These are phyloP conservation scores for Solanum piurae DNA, from an alignment of 257 asterid genomes.

Conservation along the genomic window DNA sequence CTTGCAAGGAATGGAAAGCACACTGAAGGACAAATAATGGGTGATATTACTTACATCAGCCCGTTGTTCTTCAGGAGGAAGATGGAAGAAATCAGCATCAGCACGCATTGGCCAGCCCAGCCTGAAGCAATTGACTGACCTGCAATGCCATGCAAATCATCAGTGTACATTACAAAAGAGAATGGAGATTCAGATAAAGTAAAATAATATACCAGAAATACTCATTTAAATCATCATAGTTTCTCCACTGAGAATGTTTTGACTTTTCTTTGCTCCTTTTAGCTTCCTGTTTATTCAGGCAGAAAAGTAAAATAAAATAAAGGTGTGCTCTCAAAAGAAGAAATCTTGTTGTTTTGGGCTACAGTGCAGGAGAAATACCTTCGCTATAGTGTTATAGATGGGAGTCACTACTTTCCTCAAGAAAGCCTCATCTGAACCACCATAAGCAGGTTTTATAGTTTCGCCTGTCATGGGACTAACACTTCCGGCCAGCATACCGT, in stretches of 20 bases:
- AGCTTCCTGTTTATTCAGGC: slow-evolving; percentile 62
- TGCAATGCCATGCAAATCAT: slow-evolving; percentile 23
- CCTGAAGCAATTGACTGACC: slow-evolving; percentile 85
- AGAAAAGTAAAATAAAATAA: neutral
- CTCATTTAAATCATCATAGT: slow-evolving; percentile 91
- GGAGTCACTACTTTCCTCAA: slow-evolving; percentile 79
- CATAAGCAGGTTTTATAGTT: slow-evolving; percentile 84
- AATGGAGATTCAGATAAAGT: neutral
- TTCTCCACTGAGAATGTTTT: slow-evolving; percentile 90
- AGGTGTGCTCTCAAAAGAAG: neutral
- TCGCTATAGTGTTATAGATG: slow-evolving; percentile 59
- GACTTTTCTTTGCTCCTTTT: slow-evolving; percentile 45
- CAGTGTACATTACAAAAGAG: slow-evolving; percentile 7
- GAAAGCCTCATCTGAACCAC: slow-evolving; percentile 92
- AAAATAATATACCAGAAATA: slow-evolving; percentile 62
- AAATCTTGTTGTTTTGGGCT: neutral
- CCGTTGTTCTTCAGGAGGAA: slow-evolving; percentile 31
- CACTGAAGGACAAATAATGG: neutral
- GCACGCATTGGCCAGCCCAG: slow-evolving; percentile 99
- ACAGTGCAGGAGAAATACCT: slow-evolving; percentile 27
- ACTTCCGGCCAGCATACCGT: slow-evolving; percentile 90
- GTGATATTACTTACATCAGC: slow-evolving; percentile 31
- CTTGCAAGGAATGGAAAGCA: neutral
- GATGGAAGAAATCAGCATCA: slow-evolving; percentile 86
- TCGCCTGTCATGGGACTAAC: slow-evolving; percentile 96